phyloP scores from a whole-genome alignment of 768 basidiomycete genomes.

The Peribolospora baueri region DNA sequence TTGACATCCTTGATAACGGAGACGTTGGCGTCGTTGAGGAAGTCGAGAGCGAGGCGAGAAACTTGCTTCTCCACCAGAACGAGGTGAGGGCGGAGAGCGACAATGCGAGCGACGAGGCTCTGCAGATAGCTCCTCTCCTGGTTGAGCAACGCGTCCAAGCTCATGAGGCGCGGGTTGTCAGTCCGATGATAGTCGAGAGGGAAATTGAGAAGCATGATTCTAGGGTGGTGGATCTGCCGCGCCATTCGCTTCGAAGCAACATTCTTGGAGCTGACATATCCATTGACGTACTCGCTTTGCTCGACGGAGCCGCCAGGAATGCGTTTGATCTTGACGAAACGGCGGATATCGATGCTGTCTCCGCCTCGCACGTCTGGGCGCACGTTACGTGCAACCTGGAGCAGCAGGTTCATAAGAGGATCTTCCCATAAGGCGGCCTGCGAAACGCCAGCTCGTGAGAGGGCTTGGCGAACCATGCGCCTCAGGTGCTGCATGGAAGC shows the following conservation, averaged over 20 bases:
- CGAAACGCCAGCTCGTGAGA: slow-evolving; percentile 56
- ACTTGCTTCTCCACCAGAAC: slow-evolving; percentile 80
- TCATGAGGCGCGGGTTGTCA: slow-evolving; percentile 74
- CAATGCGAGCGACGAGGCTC: slow-evolving; percentile 65
- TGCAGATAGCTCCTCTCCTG: slow-evolving; percentile 84
- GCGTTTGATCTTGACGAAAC: slow-evolving; percentile 95
- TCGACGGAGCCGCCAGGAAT: slow-evolving; percentile 76
- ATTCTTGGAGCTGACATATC: slow-evolving; percentile 92
- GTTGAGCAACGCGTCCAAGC: slow-evolving; percentile 66
- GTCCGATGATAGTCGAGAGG: slow-evolving; percentile 52
- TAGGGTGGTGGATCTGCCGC: slow-evolving; percentile 52
- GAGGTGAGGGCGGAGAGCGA: slow-evolving; percentile 72
- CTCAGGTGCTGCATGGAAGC: slow-evolving; percentile 75
- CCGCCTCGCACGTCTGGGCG: slow-evolving; percentile 19
- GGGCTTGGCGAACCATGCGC: slow-evolving; percentile 72
- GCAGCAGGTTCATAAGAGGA: slow-evolving; percentile 49
- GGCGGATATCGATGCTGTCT: slow-evolving; percentile 79
- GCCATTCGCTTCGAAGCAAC: slow-evolving; percentile 91
- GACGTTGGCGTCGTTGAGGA: slow-evolving; percentile 58
- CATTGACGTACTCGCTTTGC: slow-evolving; percentile 91
- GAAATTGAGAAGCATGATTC: slow-evolving; percentile 52
- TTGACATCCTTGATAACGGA: slow-evolving; percentile 79
- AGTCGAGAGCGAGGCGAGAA: slow-evolving; percentile 68
- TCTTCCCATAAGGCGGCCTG: slow-evolving; percentile 73
- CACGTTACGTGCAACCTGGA: slow-evolving; percentile 62